Base-by-base conservation (phyloP, 139 green algal genomes). In the Eudorina sp. region DNA sequence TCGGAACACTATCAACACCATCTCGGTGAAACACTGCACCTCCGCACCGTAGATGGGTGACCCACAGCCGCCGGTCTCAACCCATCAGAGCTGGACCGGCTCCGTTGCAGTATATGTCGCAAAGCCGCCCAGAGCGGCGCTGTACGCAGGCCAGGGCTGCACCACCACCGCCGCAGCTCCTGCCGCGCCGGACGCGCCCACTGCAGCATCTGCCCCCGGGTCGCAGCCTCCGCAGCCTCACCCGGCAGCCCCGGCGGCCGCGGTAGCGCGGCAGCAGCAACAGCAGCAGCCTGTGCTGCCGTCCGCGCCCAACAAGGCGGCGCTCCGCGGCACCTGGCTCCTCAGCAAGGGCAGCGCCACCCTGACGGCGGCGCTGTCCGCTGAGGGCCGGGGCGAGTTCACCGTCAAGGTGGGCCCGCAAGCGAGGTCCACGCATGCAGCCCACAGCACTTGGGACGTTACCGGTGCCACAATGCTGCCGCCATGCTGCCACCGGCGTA, bases 81-180 rank as follows among this genome's bases (percentile, higher is more conserved):
- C 55, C n/a, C 68, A 88, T 46, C 83, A 88, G 36, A 82, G 68
- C 53, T 88, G 83, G 83, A 81, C 68, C 25, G 83, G 83, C 34
- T 29, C 66, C 14, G 48, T 88, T 4, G 83, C 83, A 23, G 48
- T 45, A 0, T 87, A 69, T 64, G 48, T 82, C 1, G 43, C 68
- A 14, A 72, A 58, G 48, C 83, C 51, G 16, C 83, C 83, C 0
- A 36, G 46, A 27, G 46, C 23, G 8, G 51, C 68, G 14, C 83
- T 88, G 18, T 87, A 79, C 60, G 34, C 64, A 5, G 9, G 14
- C 31, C 66, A 75, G 31, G 14, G 62, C 29, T 29, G 4, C 19
- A 43, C 29, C 62, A 16, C 4, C 62, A n/a, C 29, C 23, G 55
- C 14, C 55, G 55, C 19, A 13, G 55, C 14, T 29, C 4, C 55